phyloP scores from a whole-genome alignment of 805 yeast species.

The Maudiozyma saulgeensis region DNA sequence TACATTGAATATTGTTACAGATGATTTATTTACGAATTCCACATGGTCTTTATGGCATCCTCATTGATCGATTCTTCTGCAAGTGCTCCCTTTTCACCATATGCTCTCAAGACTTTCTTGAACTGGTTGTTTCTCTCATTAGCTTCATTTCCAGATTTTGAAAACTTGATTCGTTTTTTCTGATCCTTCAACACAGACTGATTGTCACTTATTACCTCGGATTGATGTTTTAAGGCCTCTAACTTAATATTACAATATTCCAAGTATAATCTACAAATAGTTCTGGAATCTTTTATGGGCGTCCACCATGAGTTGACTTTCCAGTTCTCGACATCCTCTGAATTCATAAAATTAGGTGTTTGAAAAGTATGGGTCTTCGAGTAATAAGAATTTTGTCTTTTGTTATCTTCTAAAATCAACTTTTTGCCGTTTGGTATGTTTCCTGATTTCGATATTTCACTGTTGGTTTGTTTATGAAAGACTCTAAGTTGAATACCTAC shows the following conservation, averaged over 20 bases:
- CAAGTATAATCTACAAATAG: constrained; percentile 14
- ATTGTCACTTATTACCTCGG: constrained; percentile 6
- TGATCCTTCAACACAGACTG: constrained; percentile 3
- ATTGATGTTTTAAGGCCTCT: constrained; percentile 19
- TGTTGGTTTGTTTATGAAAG: constrained; percentile 30
- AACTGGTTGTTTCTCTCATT: constrained; percentile 6
- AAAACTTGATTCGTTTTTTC: neutral
- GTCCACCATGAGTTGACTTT: constrained; percentile 22
- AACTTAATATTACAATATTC: constrained; percentile 20
- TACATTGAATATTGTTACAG: neutral
- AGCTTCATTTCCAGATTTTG: neutral
- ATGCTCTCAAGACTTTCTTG: constrained; percentile 19
- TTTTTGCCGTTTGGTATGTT: constrained; percentile 11
- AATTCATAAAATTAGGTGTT: constrained; percentile 23
- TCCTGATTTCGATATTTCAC: constrained; percentile 11
- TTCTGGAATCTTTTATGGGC: constrained; percentile 12
- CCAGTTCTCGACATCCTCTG: constrained; percentile 30
- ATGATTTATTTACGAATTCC: neutral
- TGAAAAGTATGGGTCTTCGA: constrained; percentile 8
- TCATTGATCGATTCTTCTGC: neutral
- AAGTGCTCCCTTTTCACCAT: constrained; percentile 15
- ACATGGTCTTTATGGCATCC: constrained; percentile 2
- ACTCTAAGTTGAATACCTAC: constrained; percentile 33
- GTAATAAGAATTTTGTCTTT: constrained; percentile 14
- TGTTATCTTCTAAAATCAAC: constrained; percentile 15